Evolutionary conservation across 352 stramenopile genomes (phyloP).

Genomic region (Phytopythium ostracodes): DNA sequence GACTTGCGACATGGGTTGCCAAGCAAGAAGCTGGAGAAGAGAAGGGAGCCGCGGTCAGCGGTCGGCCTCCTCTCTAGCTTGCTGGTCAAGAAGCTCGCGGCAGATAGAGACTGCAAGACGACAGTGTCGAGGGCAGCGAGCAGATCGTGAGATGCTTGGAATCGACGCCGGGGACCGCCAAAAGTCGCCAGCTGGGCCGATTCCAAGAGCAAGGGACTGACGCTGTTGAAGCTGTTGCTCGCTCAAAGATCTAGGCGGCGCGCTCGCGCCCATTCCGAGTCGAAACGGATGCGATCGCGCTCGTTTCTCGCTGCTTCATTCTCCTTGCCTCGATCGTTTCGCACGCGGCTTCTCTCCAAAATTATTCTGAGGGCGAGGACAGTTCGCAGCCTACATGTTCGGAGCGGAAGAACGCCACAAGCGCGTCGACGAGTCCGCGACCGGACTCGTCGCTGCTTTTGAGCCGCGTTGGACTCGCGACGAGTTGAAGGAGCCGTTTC

Average conservation of each 20-base stretch:
- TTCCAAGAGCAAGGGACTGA: background rate
- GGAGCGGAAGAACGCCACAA: background rate
- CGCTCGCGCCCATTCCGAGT: background rate
- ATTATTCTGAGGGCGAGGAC: background rate
- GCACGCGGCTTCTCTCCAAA: background rate
- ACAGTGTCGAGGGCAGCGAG: background rate
- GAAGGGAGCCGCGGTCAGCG: background rate
- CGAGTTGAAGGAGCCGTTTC: slow-evolving; percentile 7
- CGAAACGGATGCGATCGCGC: slow-evolving; percentile 4
- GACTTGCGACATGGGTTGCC: background rate
- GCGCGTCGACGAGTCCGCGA: background rate
- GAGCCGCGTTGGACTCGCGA: background rate
- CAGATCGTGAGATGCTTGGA: slow-evolving; percentile 3
- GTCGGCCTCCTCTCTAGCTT: background rate
- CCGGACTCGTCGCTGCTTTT: background rate
- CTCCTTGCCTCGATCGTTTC: background rate
- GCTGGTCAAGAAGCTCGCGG: background rate
- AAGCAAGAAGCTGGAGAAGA: background rate
- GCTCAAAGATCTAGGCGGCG: background rate
- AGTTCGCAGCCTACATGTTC: background rate
- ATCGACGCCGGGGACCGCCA: background rate
- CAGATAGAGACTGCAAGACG: background rate
- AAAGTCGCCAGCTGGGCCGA: background rate
- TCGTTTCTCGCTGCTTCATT: background rate
- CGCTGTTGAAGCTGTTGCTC: background rate